These are phyloP conservation scores for Leptographium radiaticola DNA, from an alignment of 2,329 filamentous ascomycete species.

Conservation along the genomic window DNA sequence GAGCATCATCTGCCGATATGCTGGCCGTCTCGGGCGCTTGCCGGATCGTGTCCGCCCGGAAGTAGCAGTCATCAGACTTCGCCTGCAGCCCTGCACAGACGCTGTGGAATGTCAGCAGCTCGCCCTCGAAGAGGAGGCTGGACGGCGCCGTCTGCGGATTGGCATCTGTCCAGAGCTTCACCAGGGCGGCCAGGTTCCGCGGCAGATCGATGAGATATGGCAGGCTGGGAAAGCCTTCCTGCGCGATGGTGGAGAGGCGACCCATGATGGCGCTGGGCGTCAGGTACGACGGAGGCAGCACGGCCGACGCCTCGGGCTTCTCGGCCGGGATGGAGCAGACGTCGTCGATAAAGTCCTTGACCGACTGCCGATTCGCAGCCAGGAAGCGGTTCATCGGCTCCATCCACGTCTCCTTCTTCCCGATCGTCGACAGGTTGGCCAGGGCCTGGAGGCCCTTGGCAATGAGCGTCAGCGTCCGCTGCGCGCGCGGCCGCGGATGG, in stretches of 20 bases:
- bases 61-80: constrained; percentile 37
- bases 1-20: constrained; percentile 16
- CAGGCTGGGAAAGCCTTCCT: constrained; percentile 85
- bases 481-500: constrained; percentile 68
- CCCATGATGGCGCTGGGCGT: constrained; percentile 84
- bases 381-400: constrained; percentile 94
- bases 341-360: constrained; percentile 77
- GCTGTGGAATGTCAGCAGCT: constrained; percentile 38
- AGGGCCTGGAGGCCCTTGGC: constrained; percentile 86
- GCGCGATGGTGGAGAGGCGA: constrained; percentile 63
- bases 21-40: constrained; percentile 19
- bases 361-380: constrained; percentile 57
- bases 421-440: constrained; percentile 82
- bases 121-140: constrained; percentile 31
- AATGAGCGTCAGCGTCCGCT: constrained; percentile 81
- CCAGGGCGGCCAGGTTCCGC: constrained; percentile 69
- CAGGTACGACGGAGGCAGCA: constrained; percentile 73
- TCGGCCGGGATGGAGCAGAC: constrained; percentile 74
- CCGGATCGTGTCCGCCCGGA: constrained; percentile 33
- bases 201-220: constrained; percentile 88
- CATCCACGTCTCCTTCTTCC: constrained; percentile 97
- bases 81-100: constrained; percentile 36
- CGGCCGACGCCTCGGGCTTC: constrained; percentile 34
- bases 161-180: constrained; percentile 64
- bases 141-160: constrained; percentile 20